Conservation (phyloP, 2,329 filamentous ascomycete species). For the Emergomyces pasteurianus region DNA sequence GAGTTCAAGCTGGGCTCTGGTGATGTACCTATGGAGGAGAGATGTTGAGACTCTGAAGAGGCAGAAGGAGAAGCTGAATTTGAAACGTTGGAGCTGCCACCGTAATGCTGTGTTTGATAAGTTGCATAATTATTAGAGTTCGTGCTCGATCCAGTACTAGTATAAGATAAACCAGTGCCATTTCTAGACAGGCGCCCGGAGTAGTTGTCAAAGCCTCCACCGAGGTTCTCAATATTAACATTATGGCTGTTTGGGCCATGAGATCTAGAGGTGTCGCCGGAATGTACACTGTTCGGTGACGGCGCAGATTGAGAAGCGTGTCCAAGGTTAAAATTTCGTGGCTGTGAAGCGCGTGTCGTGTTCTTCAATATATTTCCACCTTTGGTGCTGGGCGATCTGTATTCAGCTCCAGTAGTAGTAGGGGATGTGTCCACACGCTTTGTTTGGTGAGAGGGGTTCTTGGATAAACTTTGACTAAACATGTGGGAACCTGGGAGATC, state of each 20-base stretch:
- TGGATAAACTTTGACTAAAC: constrained; percentile 34
- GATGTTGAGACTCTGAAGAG: constrained; percentile 36
- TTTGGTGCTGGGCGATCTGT: neutral
- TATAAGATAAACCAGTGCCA: constrained; percentile 4
- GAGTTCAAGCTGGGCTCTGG: constrained; percentile 35
- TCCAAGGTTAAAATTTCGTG: neutral
- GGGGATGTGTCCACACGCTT: neutral
- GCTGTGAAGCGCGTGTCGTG: neutral
- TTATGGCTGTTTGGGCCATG: neutral
- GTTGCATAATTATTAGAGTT: constrained; percentile 12
- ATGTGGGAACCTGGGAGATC: constrained; percentile 49
- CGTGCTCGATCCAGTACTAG: constrained; percentile 5
- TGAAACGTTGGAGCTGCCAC: constrained; percentile 24
- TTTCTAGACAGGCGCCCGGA: neutral
- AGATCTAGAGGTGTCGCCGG: neutral
- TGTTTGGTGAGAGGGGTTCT: neutral
- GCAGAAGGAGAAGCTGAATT: constrained; percentile 36
- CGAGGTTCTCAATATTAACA: neutral
- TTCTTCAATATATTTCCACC: neutral
- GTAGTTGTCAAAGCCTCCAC: neutral
- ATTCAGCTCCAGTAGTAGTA: neutral
- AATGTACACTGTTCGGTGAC: neutral
- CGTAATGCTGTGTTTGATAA: constrained; percentile 15
- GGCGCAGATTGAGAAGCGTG: neutral
- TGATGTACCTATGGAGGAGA: constrained; percentile 40